Percentiles rank a stretch among this genome's conserved stretches.
phyloP scores from a whole-genome alignment of 495 filamentous ascomycete genomes.

The Paragyromitra xinjiangensis region DNA sequence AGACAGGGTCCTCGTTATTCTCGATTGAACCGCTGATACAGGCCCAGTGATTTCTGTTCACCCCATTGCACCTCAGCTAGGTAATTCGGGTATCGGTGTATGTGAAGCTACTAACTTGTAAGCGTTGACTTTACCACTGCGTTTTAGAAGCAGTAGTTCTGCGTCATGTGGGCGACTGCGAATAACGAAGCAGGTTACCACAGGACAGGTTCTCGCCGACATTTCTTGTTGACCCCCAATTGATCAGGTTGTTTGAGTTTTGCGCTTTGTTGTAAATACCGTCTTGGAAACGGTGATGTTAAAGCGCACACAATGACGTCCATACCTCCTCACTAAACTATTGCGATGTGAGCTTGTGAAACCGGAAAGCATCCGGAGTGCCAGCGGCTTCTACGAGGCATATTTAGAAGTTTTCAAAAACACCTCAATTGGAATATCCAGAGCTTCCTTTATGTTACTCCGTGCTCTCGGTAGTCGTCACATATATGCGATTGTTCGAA shows the following conservation, averaged over 20 bases:
- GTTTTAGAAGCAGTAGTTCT: slow-evolving; percentile 29
- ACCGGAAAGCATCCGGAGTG: background rate
- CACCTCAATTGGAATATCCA: background rate
- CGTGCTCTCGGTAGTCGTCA: too few relatives aligned
- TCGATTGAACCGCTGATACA: slow-evolving; percentile 29
- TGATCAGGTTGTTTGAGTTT: background rate
- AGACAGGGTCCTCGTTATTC: slow-evolving; percentile 18
- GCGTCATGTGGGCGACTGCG: slow-evolving; percentile 4
- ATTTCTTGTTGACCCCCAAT: slow-evolving; percentile 1
- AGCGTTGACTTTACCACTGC: slow-evolving; percentile 11
- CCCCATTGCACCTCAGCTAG: background rate
- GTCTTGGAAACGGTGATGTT: background rate
- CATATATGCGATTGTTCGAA: background rate
- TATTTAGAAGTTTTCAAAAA: background rate
- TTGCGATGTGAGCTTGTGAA: background rate
- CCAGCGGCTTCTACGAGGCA: background rate
- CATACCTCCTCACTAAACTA: background rate
- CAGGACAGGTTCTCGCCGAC: slow-evolving; percentile 13
- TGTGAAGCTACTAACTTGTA: slow-evolving; percentile 4
- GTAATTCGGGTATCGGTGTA: background rate
- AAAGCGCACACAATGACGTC: slow-evolving; percentile 20
- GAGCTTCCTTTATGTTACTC: background rate
- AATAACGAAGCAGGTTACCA: slow-evolving; percentile 30
- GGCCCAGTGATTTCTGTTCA: slow-evolving; percentile 23
- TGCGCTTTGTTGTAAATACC: background rate